Percentiles rank a stretch among this genome's conserved stretches.
These are phyloP conservation scores for Metschnikowia lochheadii DNA, from an alignment of 805 yeast species.

Conservation along the genomic window DNA sequence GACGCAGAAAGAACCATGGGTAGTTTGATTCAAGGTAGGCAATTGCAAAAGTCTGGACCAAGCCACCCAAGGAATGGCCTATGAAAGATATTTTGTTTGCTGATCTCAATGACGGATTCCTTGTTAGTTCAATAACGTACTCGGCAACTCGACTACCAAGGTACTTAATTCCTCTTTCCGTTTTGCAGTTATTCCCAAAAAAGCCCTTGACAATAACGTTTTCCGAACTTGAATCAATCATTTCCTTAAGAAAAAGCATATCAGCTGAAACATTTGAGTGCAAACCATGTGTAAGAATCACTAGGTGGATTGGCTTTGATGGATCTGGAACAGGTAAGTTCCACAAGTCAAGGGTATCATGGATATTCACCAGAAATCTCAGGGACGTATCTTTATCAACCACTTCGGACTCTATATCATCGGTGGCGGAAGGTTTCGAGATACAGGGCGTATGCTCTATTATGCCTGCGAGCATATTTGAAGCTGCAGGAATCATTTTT, in stretches of 20 bases:
- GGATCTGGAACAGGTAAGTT: slow-evolving; percentile 49
- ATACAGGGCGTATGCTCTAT: slow-evolving; percentile 14
- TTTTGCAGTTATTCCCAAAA: slow-evolving; percentile 78
- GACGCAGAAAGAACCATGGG: slow-evolving; percentile 64
- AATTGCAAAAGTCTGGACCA: slow-evolving; percentile 85
- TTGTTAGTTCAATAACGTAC: slow-evolving; percentile 55
- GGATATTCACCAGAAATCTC: slow-evolving; percentile 45
- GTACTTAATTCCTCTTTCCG: slow-evolving; percentile 83
- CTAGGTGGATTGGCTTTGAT: slow-evolving; percentile 69
- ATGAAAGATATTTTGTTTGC: slow-evolving; percentile 74
- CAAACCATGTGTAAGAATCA: slow-evolving; percentile 85
- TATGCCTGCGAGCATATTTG: not conserved
- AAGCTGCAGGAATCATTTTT: not conserved
- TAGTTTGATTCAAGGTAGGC: slow-evolving; percentile 67
- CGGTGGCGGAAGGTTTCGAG: slow-evolving; percentile 23
- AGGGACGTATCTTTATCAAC: not conserved
- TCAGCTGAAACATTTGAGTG: slow-evolving; percentile 90
- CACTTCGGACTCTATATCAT: not conserved
- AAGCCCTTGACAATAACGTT: slow-evolving; percentile 81
- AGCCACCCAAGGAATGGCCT: slow-evolving; percentile 93
- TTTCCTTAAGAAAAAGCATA: slow-evolving; percentile 81
- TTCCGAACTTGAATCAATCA: slow-evolving; percentile 57
- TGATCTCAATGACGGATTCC: slow-evolving; percentile 33
- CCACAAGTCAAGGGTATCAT: slow-evolving; percentile 74
- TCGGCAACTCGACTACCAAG: slow-evolving; percentile 79